These are phyloP conservation scores for Elaeagnus macrophylla DNA, from an alignment of 306 rosid species.

Conservation along the genomic window DNA sequence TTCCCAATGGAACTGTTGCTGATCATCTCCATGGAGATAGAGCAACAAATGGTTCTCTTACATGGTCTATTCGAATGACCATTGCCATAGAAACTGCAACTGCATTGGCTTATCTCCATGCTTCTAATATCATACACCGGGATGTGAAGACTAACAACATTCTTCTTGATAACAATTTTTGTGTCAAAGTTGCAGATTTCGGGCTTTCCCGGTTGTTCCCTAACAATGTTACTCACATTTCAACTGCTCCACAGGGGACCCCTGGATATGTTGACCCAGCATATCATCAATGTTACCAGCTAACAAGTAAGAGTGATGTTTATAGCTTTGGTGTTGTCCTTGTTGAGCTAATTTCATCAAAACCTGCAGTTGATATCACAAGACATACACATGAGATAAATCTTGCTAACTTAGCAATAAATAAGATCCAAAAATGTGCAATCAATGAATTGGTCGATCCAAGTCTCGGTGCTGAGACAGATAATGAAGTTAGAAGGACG, in stretches of 20 bases:
- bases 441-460: slow-evolving; percentile 44
- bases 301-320: slow-evolving; percentile 67
- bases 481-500: slow-evolving; percentile 35
- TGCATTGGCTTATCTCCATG: slow-evolving; percentile 65
- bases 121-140: slow-evolving; percentile 60
- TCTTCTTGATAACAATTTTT: slow-evolving; percentile 40
- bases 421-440: slow-evolving; percentile 33
- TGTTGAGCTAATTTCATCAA: slow-evolving; percentile 54
- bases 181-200: slow-evolving; percentile 67
- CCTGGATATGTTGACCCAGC: slow-evolving; percentile 77
- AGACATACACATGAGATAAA: slow-evolving; percentile 58
- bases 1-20: slow-evolving; percentile 66
- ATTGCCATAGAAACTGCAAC: slow-evolving; percentile 62
- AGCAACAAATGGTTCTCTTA: slow-evolving; percentile 25
- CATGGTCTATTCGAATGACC: slow-evolving; percentile 53
- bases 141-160: slow-evolving; percentile 75
- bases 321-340: slow-evolving; percentile 73
- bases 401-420: slow-evolving; percentile 38
- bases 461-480: slow-evolving; percentile 43
- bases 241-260: slow-evolving; percentile 75
- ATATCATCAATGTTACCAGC: slow-evolving; percentile 52
- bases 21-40: slow-evolving; percentile 60
- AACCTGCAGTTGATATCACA: slow-evolving; percentile 50
- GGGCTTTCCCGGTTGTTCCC: slow-evolving; percentile 70
- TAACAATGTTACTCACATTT: slow-evolving; percentile 45